Base-by-base conservation (phyloP, 345 rosid species). In the Aquilaria yunnanensis region DNA sequence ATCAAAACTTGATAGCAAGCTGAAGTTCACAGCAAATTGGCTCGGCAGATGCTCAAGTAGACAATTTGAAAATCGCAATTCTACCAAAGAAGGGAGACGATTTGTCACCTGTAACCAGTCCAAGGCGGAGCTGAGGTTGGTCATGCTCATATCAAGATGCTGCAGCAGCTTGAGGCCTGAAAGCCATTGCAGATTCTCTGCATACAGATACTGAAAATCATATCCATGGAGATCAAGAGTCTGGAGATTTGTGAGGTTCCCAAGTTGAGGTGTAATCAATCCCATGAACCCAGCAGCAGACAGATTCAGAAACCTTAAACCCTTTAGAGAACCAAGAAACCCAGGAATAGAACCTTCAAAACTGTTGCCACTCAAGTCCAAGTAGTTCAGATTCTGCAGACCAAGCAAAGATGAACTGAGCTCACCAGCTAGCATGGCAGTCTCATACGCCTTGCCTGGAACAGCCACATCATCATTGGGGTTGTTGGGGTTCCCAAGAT, bases 1-100 rank as follows among this genome's bases (percentile, higher is more conserved):
- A 67, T 78, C 75, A n/a, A 78, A 77, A 7, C 57, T 0, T 0
- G 12, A 16, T 34, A 79, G 71, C 12, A 74, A 70, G 1, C 75
- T 52, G 5, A 72, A 60, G 34, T 75, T 72, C 3, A 48, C 46
- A 56, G 16, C 0, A 5, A 43, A 4, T 12, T 16, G 11, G 1
- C 49, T 14, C 43, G 66, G 47, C 47, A 53, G 0, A 1, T 10
- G 51, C 13, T 9, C 13, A 33, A 66, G 66, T 2, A 30, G 0
- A 16, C 70, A 69, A 16, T 2, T 0, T 1, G 61, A 51, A 59
- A 75, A 16, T 12, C 14, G 47, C 13, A 75, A 34, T 29, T 53
- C 55, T 51, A 4, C 6, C 7, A 78, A 45, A 10, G 60, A 70
- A 60, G 69, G 75, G 12, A 75, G 72, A 1, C 23, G 8, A 56